Conservation (phyloP, 1,139 yeast species). For the Saccharomycopsis crataegensis region DNA sequence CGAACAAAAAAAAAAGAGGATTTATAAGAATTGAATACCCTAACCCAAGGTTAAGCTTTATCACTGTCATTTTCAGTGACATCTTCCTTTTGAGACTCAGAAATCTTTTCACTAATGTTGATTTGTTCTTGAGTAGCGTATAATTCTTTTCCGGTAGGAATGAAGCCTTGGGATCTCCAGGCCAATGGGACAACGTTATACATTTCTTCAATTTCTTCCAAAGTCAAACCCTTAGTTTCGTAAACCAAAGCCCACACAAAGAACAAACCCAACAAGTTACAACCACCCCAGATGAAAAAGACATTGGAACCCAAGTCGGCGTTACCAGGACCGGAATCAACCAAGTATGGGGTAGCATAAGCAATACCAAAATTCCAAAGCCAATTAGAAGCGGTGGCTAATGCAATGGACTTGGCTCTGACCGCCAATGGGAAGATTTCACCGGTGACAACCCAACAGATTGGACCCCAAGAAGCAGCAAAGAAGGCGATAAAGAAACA, state of each 20-base stretch:
- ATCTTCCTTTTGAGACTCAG: not conserved
- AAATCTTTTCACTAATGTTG: not conserved
- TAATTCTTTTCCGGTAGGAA: conserved; percentile 1
- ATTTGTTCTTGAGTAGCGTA: not conserved
- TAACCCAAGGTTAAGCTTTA: not conserved
- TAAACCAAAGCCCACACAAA: conserved; percentile 51
- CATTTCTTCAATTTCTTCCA: conserved; percentile 58
- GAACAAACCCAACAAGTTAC: conserved; percentile 34
- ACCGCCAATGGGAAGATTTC: conserved; percentile 67
- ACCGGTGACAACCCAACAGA: conserved; percentile 69
- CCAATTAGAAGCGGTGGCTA: conserved; percentile 78
- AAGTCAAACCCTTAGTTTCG: conserved; percentile 59
- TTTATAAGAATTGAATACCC: not conserved
- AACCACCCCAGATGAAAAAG: conserved; percentile 67
- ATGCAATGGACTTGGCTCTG: conserved; percentile 68
- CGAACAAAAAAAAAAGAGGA: no score
- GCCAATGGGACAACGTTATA: conserved; percentile 40
- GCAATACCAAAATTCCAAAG: conserved; percentile 69
- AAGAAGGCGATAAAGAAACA: conserved; percentile 68
- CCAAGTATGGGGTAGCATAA: conserved; percentile 63
- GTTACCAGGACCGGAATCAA: conserved; percentile 52
- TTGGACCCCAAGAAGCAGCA: conserved; percentile 79
- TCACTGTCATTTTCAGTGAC: not conserved
- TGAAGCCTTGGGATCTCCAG: conserved; percentile 38
- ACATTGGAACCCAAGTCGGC: conserved; percentile 60